Percentiles rank a stretch among this genome's conserved stretches.
phyloP scores from a whole-genome alignment of 768 basidiomycete genomes.

The Lactarius evosmus region DNA sequence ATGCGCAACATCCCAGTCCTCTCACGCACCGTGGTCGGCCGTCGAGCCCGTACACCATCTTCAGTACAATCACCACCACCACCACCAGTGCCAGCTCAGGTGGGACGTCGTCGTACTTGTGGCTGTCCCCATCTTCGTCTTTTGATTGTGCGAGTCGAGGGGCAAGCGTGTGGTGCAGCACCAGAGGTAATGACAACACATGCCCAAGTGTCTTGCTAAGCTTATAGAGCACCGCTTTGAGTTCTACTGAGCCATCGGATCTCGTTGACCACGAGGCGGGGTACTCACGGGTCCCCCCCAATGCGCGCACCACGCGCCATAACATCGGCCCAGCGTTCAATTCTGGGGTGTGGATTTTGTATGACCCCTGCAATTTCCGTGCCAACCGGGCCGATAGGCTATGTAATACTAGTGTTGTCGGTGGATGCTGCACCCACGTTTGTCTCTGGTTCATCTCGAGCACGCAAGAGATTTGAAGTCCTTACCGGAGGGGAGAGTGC shows the following conservation, averaged over 20 bases:
- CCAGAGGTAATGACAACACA: slow-evolving; percentile 56
- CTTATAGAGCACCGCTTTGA: slow-evolving; percentile 59
- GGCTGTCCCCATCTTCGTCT: slow-evolving; percentile 42
- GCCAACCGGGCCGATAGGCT: slow-evolving; percentile 60
- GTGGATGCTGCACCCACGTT: slow-evolving; percentile 48
- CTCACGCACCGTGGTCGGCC: slow-evolving; percentile 51
- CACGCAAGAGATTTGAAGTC: slow-evolving; percentile 18
- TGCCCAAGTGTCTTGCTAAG: slow-evolving; percentile 59
- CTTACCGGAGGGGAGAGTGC: slow-evolving; percentile 72
- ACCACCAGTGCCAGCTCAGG: slow-evolving; percentile 64
- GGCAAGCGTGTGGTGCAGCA: slow-evolving; percentile 53
- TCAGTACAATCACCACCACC: slow-evolving; percentile 65
- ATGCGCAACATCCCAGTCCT: neutral
- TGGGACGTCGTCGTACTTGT: slow-evolving; percentile 61
- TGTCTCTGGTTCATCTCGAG: neutral
- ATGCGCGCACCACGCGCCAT: slow-evolving; percentile 66
- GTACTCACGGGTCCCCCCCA: slow-evolving; percentile 72
- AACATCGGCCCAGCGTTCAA: slow-evolving; percentile 71
- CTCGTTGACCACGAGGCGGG: slow-evolving; percentile 23
- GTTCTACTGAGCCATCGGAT: slow-evolving; percentile 23
- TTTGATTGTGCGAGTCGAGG: slow-evolving; percentile 40
- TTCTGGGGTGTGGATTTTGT: slow-evolving; percentile 66
- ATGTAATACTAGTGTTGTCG: slow-evolving; percentile 57
- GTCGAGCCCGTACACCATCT: slow-evolving; percentile 84
- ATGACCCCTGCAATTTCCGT: slow-evolving; percentile 48